Percentiles rank a stretch among this genome's conserved stretches.
Conservation (phyloP, 345 rosid species). For the Bruguiera gymnorhiza region DNA sequence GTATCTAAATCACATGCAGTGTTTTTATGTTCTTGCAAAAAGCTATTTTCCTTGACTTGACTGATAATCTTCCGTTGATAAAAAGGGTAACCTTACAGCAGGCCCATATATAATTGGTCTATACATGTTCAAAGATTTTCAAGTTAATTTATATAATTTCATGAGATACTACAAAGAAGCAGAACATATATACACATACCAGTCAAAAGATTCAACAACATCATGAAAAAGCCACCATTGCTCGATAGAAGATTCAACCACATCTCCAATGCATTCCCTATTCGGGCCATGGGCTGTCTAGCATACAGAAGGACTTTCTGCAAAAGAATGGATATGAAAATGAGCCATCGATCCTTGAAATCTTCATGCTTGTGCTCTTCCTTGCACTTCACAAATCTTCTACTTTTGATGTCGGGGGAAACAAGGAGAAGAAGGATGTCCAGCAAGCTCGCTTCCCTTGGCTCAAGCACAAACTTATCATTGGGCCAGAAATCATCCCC, state of each 20-base stretch:
- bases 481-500: neutral
- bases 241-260: conserved; percentile 4
- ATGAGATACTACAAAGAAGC: neutral
- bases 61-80: no score
- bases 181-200: neutral
- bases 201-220: neutral
- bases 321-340: neutral
- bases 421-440: neutral
- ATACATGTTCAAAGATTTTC: neutral
- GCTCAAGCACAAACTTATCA: conserved; percentile 4
- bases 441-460: neutral
- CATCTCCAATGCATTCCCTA: conserved; percentile 1
- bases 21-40: no score
- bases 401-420: neutral
- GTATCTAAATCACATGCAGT: no score
- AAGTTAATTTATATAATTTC: neutral
- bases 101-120: neutral
- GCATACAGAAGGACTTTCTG: conserved; percentile 2
- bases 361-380: neutral
- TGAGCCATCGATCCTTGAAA: conserved; percentile 2
- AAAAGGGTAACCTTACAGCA: no score
- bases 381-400: neutral
- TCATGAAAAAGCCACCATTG: conserved; percentile 6
- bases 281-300: neutral
- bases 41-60: no score